Evolutionary conservation across 768 basidiomycete species (phyloP), one percentile per base, ranked within the genome.

Genomic region (Crassisporium funariophilum): DNA sequence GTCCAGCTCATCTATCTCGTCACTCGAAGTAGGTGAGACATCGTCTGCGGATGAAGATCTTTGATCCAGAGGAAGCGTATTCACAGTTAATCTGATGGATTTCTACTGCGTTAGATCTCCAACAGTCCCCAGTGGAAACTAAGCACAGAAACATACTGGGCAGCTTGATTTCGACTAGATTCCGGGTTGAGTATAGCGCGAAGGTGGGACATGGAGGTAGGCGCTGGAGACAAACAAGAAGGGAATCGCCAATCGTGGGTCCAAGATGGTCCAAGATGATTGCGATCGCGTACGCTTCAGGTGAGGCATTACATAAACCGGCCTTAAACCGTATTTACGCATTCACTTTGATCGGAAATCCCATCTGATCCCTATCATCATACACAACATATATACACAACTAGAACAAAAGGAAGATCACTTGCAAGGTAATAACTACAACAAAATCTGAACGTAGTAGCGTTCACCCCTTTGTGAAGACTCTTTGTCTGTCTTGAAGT

Each of bases 121-220:
- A 36, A 20, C 35, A 43, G 27, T 37, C 46, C 38, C 17, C 27
- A 23, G 40, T 50, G 41, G 34, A 47, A 53, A 46, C 48, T 37
- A 25, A 40, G 27, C 37, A 49, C 21, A 31, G 25, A 40, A 44
- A 66, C 75, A 37, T 47, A 82, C 81, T 71, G 74, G 54, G 67
- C 68, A 29, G 67, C 61, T 29, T 57, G 63, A 35, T 68, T 67
- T 37, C 64, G 62, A 44, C 54, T 61, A 44, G 69, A 69, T 51
- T 78, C 75, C 40, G 82, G 81, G 61, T 83, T 84, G 52, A 84
- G 68, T 35, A 84, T 67, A 53, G 75, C 76, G 53, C 65, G 67
- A 48, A 84, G 74, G 60, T 70, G 78, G 47, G 82, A 76, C 82
- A 84, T 84, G 57, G 47, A 56, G 58, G 51, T 58, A 53, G 56